A percentile compares a stretch with the other conserved stretches of the same genome.
Evolutionary conservation across 2,329 filamentous ascomycete species (phyloP).

Genomic region (Alternaria ventricosa): DNA sequence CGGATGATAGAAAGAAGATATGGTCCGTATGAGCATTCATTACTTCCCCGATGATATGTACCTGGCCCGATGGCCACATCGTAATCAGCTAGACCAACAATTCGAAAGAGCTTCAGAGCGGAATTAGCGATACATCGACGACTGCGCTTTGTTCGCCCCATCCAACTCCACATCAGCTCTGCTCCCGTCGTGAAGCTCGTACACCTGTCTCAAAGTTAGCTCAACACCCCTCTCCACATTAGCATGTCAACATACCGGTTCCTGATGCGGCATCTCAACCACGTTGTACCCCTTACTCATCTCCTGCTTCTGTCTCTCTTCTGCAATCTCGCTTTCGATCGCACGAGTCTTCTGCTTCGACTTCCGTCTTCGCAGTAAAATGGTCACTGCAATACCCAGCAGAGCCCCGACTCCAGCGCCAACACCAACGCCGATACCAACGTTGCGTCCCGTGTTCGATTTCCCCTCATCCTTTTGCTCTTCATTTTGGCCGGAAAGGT

Average conservation of each 20-base stretch:
- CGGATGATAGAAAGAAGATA: too few species aligned
- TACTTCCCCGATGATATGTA: not conserved
- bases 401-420: not conserved
- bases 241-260: not conserved
- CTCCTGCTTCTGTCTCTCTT: not conserved
- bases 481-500: not conserved
- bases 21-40: not conserved
- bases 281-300: not conserved
- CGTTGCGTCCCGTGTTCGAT: not conserved
- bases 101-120: not conserved
- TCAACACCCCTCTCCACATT: not conserved
- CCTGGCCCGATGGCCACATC: not conserved
- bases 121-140: not conserved
- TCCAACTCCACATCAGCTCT: not conserved
- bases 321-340: not conserved
- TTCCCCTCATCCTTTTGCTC: not conserved
- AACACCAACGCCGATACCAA: constrained; percentile 8
- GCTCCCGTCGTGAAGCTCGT: not conserved
- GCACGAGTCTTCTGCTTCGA: not conserved
- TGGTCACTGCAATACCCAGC: not conserved
- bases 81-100: not conserved
- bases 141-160: not conserved
- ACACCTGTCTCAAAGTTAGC: not conserved
- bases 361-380: not conserved
- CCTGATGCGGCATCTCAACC: not conserved